These are phyloP conservation scores for Fusarium napiforme DNA, from an alignment of 2,329 filamentous ascomycete species.

Conservation along the genomic window DNA sequence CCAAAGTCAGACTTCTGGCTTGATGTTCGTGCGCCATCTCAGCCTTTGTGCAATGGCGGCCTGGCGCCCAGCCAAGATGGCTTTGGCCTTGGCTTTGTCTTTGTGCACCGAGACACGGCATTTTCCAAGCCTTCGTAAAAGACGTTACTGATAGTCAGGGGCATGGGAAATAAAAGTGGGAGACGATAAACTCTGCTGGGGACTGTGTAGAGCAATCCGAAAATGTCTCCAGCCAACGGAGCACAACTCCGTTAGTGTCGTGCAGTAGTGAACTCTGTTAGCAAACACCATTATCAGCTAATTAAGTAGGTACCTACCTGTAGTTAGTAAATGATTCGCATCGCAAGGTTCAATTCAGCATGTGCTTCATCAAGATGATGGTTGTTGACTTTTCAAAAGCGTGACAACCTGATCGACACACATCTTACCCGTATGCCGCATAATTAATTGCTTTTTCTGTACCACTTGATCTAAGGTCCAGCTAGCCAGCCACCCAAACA, in stretches of 20 bases:
- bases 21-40: neutral
- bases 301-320: neutral
- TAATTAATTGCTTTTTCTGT: conserved; percentile 7
- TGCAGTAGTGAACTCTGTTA: conserved; percentile 6
- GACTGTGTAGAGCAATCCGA: neutral
- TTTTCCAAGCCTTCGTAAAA: neutral
- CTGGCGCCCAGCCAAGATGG: neutral
- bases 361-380: neutral
- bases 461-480: conserved; percentile 18
- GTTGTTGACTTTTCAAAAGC: neutral
- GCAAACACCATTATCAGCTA: neutral
- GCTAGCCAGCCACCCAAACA: neutral
- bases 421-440: neutral
- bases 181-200: conserved; percentile 2
- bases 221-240: neutral
- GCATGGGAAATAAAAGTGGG: neutral
- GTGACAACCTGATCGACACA: neutral
- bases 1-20: neutral
- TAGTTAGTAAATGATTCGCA: neutral
- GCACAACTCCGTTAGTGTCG: neutral
- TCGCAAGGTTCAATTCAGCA: neutral
- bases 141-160: conserved; percentile 18
- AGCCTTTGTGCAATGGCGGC: conserved; percentile 7
- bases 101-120: neutral
- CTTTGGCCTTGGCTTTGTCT: neutral